Conservation (phyloP, 768 basidiomycete genomes). For the Solioccasus polychromus region DNA sequence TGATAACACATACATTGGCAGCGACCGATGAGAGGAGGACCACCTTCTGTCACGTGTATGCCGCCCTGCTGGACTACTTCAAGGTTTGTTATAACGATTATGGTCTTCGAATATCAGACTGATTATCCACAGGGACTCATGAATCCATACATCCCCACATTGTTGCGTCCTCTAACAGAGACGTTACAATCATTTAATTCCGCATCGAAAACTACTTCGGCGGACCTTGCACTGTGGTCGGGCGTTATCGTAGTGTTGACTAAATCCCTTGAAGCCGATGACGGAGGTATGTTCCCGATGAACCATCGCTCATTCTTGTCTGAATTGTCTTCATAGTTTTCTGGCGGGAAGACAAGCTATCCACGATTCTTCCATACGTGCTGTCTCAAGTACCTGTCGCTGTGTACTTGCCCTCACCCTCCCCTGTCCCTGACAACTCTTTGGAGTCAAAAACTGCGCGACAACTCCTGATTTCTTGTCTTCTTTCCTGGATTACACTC, state of each 20-base stretch:
- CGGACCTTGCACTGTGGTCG: constrained; percentile 56
- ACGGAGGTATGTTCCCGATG: constrained; percentile 56
- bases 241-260: constrained; percentile 58
- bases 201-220: constrained; percentile 17
- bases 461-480: constrained; percentile 13
- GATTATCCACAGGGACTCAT: constrained; percentile 60
- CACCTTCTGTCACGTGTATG: constrained; percentile 74
- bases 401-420: constrained; percentile 25
- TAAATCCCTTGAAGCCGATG: constrained; percentile 73
- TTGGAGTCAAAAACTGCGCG: constrained; percentile 6
- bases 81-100: constrained; percentile 50
- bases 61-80: constrained; percentile 78
- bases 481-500: constrained; percentile 14
- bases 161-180: constrained; percentile 65
- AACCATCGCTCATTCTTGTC: background rate
- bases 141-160: constrained; percentile 85
- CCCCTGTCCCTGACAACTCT: background rate
- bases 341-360: constrained; percentile 84
- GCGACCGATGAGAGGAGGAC: constrained; percentile 49
- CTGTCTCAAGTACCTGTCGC: constrained; percentile 64
- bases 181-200: constrained; percentile 51
- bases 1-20: constrained; percentile 1
- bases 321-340: constrained; percentile 53
- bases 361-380: constrained; percentile 55
- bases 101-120: background rate